Evolutionary conservation across 768 basidiomycete genomes (phyloP).

Genomic region (Jaapia argillacea): DNA sequence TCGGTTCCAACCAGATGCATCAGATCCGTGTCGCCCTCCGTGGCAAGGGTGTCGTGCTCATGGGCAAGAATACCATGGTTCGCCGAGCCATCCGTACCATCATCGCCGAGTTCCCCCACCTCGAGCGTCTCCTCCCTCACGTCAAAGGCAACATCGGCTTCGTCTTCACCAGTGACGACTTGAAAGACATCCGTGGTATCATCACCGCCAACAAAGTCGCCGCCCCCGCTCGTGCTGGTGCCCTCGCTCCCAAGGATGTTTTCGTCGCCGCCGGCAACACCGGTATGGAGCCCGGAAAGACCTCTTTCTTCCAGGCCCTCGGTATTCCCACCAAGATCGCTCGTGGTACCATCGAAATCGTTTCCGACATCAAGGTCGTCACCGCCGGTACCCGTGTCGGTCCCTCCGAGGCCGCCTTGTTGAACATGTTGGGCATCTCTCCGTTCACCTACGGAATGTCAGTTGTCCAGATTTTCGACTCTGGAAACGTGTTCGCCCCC

Average conservation of each 20-base stretch:
- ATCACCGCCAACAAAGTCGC: slow-evolving; percentile 97
- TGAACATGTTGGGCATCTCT: slow-evolving; percentile 99
- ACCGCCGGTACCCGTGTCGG: slow-evolving; percentile 89
- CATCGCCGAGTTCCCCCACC: slow-evolving; percentile 84
- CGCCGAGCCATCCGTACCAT: slow-evolving; percentile 93
- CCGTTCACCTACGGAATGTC: slow-evolving; percentile 99
- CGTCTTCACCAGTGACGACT: slow-evolving; percentile 88
- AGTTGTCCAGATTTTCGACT: slow-evolving; percentile 93
- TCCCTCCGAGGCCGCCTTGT: slow-evolving; percentile 90
- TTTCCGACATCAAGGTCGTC: slow-evolving; percentile 94
- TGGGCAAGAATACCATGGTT: slow-evolving; percentile 99
- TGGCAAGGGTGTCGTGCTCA: slow-evolving; percentile 91
- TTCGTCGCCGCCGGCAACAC: slow-evolving; percentile 93
- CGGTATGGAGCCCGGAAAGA: slow-evolving; percentile 99
- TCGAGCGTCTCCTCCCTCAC: slow-evolving; percentile 93
- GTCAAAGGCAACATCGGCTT: slow-evolving; percentile 98
- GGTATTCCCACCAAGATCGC: slow-evolving; percentile 99
- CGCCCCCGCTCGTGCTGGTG: slow-evolving; percentile 97
- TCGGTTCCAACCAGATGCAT: slow-evolving; percentile 99
- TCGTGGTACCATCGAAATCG: slow-evolving; percentile 99
- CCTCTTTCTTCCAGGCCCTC: slow-evolving; percentile 99
- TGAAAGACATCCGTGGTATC: slow-evolving; percentile 90
- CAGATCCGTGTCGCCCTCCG: slow-evolving; percentile 94
- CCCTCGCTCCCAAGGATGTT: slow-evolving; percentile 88
- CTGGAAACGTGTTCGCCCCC: slow-evolving; percentile 86